Base-by-base conservation (phyloP, 2,329 filamentous ascomycete species). In the Arthrobotrys entomopaga region DNA sequence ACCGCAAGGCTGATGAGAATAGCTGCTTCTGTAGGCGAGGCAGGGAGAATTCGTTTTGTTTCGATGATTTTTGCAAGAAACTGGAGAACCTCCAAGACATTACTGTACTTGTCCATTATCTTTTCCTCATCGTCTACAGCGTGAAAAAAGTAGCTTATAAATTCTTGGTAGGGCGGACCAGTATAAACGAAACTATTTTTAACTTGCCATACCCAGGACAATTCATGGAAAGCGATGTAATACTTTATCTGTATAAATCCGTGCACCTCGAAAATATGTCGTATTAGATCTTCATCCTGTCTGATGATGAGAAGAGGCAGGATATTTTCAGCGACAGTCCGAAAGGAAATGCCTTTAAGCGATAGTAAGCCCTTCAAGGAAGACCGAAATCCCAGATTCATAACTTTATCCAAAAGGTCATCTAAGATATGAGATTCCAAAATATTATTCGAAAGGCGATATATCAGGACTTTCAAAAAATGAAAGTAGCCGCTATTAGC, bases 241-340 rank as follows among this genome's bases (percentile, higher is more conserved):
- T 53, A 66, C 20, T 43, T 66, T 2, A 66, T 13, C 15, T 16
- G 15, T 7, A 50, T 40, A 11, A 22, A 20, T 0, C 43, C 42
- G 16, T 66, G 53, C 0, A 22, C 42, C 15, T 19, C 3, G n/a
- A 66, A 52, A 7, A 66, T 49, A 29, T 66, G 53, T n/a, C 4
- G 26, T 50, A 66, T 58, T 2, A 66, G 42, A 16, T 66, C 63
- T 20, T 19, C 16, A 7, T 66, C 63, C 2, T n/a, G 22, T 8
- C 63, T 40, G 6, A 66, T 11, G 10, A 66, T 66, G 3, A 66
- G 63, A 26, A 58, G 19, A 0, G 63, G 63, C n/a, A 66, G 20
- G 10, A 66, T 10, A 20, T 58, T 66, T 19, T 66, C 63, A 0
- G 22, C 22, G 13, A 52, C 20, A n/a, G 3, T n/a, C 40, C 34